Base-by-base conservation (phyloP, 2,329 filamentous ascomycete species). In the Thielaviopsis populi region DNA sequence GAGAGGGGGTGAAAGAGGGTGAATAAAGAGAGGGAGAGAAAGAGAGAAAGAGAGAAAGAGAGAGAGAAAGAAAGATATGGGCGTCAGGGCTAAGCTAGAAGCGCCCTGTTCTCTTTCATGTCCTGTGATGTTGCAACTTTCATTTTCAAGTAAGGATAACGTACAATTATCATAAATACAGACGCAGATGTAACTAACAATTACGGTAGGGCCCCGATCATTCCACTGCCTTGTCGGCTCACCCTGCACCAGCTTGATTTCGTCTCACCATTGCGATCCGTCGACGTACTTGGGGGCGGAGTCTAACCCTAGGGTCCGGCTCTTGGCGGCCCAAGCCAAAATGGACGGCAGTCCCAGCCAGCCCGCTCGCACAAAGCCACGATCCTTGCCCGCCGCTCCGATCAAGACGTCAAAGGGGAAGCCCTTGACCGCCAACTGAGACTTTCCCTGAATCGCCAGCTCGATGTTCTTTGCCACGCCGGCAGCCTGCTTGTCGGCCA, bases 401-500 rank as follows among this genome's bases (percentile, higher is more conserved):
- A 79, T 72, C 67, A 81, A 70, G 50, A 78, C 71, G 67, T 82
- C 80, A 41, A 81, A 70, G 1, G 77, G 76, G 60, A 80, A 70
- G 5, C 74, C 74, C 71, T 78, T 80, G 66, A 79, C 77, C 6
- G 71, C 67, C 2, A 72, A 66, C 19, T 79, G 78, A 15, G 69
- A 65, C 71, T 78, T 78, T 66, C 74, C 77, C 63, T 73, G 73
- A 24, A 82, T 70, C 3, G 70, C 74, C 15, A 77, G 74, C n/a
- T 77, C 77, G 61, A 83, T 73, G 68, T 83, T 83, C 73, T 78
- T 80, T 58, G 73, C 77, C 2, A 82, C 79, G 37, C 77, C 77
- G 22, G 75, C 75, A 2, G 80, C 79, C 70, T 82, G 80, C 68
- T 80, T 80, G 65, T 81, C 83, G 0, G 83, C 82, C 64, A 81